Base-by-base conservation (phyloP, 2,329 filamentous ascomycete species). In the Fusarium sp. region DNA sequence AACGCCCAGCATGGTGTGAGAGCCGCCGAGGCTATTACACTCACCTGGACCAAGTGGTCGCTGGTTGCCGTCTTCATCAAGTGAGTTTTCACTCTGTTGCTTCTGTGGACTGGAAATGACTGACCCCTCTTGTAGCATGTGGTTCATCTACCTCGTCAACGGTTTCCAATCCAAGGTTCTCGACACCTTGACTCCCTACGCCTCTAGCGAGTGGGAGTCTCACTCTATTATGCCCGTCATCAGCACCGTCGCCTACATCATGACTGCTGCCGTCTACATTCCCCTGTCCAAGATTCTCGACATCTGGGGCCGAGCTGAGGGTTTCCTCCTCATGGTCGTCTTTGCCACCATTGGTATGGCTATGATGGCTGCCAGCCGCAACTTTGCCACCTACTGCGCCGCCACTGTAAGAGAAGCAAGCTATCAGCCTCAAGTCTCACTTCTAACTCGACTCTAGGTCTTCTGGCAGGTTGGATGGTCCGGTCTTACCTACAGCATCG, bases 251-350 rank as follows among this genome's bases (percentile, higher is more conserved):
- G 81, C 88, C 6, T 84, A 82, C 71, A 83, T 87, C 64, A 89
- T 91, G 76, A 81, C 85, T 74, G 91, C 89, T 38, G 88, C 91
- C 9, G 85, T 89, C 29, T 91, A 91, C 76, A 88, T 92, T 5
- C 89, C 90, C 2, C 84, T 91, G 78, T 80, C 91, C 37, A 92
- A 92, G 78, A 83, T 91, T 27, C 84, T 92, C 58, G 89, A 93
- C 80, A 81, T 92, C 31, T 92, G 89, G 84, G 91, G 89, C 57
- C 88, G 90, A 61, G 86, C 90, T 18, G 86, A 91, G 74, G 90
- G 89, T 14, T 90, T 90, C 76, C 82, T 87, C 35, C 74, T 89
- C 61, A 89, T 89, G 81, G 83, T 87, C 1, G 63, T 81, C 16
- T 83, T 89, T n/a, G 85, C 86, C 45, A 84, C 87, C 2, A 40